These are phyloP conservation scores for Sextonia rubra DNA, from an alignment of 164 flowering plant genomes.

Conservation along the genomic window DNA sequence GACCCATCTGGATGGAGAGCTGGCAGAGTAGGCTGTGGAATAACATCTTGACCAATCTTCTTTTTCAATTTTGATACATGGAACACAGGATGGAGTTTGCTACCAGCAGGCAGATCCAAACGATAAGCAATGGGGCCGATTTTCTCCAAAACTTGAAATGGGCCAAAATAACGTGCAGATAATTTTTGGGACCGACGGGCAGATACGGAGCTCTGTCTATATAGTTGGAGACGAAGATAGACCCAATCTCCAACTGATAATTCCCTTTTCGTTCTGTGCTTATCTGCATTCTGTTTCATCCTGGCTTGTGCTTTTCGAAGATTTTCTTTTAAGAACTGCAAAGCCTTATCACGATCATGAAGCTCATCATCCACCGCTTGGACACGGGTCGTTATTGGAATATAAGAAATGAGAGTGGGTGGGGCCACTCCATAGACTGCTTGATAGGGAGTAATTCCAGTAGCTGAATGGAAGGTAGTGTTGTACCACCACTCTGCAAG, in stretches of 20 bases:
- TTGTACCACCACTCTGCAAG: conserved; percentile 2
- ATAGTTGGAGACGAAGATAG: conserved; percentile 12
- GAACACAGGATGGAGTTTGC: conserved; percentile 4
- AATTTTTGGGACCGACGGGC: neutral
- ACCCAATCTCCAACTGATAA: conserved; percentile 7
- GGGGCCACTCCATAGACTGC: too few species aligned
- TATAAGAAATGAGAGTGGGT: too few species aligned
- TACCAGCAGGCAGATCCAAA: neutral
- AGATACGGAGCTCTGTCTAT: neutral
- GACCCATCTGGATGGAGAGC: neutral
- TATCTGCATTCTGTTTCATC: conserved; percentile 1
- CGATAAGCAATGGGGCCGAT: conserved; percentile 9
- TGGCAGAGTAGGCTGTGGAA: neutral
- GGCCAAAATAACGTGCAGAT: neutral
- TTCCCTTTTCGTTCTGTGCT: neutral
- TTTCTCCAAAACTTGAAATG: too few species aligned
- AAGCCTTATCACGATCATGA: neutral
- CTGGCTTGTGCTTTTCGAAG: neutral
- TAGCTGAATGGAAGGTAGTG: too few species aligned
- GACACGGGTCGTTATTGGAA: too few species aligned
- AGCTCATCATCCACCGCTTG: neutral
- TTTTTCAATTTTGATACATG: conserved; percentile 6
- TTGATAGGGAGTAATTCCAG: too few species aligned
- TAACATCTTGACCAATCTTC: neutral
- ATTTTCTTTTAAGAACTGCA: neutral